Conservation (phyloP, 1,284 basidiomycete genomes). For the Melampsora americana region DNA sequence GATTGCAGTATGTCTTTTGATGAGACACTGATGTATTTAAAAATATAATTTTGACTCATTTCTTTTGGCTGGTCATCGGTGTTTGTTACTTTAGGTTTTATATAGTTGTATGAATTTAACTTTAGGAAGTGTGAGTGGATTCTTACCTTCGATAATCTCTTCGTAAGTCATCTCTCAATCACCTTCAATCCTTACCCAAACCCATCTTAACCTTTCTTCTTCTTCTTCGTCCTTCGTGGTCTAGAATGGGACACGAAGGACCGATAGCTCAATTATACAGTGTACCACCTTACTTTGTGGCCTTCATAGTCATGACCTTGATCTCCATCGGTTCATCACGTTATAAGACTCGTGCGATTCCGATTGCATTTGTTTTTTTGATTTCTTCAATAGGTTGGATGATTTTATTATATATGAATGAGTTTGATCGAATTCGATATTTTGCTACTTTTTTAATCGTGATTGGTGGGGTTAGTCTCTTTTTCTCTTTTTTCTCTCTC, state of each 20-base stretch:
- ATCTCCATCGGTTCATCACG: slow-evolving; percentile 69
- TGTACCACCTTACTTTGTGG: slow-evolving; percentile 77
- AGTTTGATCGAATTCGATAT: not conserved
- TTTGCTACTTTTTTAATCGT: slow-evolving; percentile 8
- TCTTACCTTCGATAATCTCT: slow-evolving; percentile 53
- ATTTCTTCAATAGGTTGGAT: slow-evolving; percentile 63
- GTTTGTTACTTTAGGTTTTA: slow-evolving; percentile 55
- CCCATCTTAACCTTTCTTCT: too few relatives aligned
- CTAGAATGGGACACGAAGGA: slow-evolving; percentile 54
- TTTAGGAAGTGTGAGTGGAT: slow-evolving; percentile 73
- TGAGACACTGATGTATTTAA: too few relatives aligned
- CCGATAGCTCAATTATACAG: slow-evolving; percentile 65
- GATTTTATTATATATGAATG: not conserved
- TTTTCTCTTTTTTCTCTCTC: too few relatives aligned
- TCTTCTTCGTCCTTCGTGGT: too few relatives aligned
- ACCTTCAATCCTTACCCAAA: too few relatives aligned
- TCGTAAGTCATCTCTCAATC: slow-evolving; percentile 1
- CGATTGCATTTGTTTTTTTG: slow-evolving; percentile 59
- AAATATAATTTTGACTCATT: too few relatives aligned
- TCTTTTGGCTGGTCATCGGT: too few relatives aligned
- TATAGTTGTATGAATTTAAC: slow-evolving; percentile 76
- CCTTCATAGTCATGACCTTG: slow-evolving; percentile 64
- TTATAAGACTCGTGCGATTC: slow-evolving; percentile 66
- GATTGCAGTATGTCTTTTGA: slow-evolving; percentile 58
- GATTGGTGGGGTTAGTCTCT: not conserved